Evolutionary conservation across 345 rosid species (phyloP), one percentile per base, ranked within the genome.

Genomic region (Gossypium bickii): DNA sequence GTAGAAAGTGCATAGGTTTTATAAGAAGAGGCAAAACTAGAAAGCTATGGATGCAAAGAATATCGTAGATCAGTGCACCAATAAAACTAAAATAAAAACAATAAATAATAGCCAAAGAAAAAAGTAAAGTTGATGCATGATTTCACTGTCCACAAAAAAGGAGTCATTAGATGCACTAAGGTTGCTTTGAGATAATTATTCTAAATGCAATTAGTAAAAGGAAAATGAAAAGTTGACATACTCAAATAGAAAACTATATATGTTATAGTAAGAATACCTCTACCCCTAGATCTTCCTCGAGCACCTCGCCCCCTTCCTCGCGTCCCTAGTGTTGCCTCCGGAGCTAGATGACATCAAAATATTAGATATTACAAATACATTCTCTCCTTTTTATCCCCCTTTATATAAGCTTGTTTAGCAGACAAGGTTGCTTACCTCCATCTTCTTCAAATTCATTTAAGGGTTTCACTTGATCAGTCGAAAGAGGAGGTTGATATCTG

Each of bases 401-500:
- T 45, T 5, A 0, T 9, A 11, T 20, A 4, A 20, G 52, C 70
- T 45, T 20, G 22, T 51, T 48, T 12, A 51, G 24, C 0, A 63
- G 38, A 17, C 22, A 53, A 22, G 27, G 22, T 25, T 47, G 67
- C 41, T 76, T 58, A 79, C 82, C 85, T 74, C 80, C 76, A 29
- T 77, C 85, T 20, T 79, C 76, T 16, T 82, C 85, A 77, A 70
- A 71, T 79, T 79, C 82, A 71, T 79, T 77, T 78, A 41, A 52
- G n/a, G 76, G 80, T 76, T 76, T 79, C 71, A 82, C 85, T 64
- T 79, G 80, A 74, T 82, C 80, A 65, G 78, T 76, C 8, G 77
- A 78, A 71, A 82, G 73, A 70, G 85, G 85, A 65, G 78, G 77
- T 59, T 82, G 85, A 65, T 79, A 82, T 34, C 82, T 82, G 76